Conservation (phyloP, 306 rosid genomes). For the Corylus avellana region DNA sequence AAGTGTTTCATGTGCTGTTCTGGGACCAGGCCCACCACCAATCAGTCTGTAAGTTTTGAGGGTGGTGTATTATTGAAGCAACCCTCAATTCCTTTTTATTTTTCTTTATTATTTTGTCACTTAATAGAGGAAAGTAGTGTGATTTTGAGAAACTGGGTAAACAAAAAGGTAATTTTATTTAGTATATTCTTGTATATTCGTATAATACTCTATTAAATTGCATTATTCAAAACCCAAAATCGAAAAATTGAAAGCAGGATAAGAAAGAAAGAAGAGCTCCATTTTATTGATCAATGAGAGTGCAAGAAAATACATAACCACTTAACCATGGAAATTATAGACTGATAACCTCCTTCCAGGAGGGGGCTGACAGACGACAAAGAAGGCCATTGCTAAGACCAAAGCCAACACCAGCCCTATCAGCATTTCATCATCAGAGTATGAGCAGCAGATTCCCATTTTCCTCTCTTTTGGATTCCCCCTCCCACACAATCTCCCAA, state of each 20-base stretch:
- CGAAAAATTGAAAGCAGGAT: neutral
- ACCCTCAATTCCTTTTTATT: no score
- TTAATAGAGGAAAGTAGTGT: no score
- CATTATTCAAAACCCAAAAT: neutral
- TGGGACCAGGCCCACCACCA: no score
- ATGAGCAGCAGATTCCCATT: constrained; percentile 20
- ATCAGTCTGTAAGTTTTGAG: no score
- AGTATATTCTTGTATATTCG: no score
- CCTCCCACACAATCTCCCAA: neutral
- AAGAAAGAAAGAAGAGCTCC: neutral
- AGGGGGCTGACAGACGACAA: constrained; percentile 28
- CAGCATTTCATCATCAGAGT: constrained; percentile 1
- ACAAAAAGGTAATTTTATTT: no score
- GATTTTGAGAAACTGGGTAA: no score
- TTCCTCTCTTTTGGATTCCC: neutral
- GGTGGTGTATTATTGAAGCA: no score
- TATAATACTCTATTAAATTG: no score
- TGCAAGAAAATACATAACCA: neutral
- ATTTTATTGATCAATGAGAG: neutral
- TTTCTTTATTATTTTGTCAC: no score
- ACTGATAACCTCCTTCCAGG: constrained; percentile 36
- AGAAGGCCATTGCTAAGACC: constrained; percentile 43
- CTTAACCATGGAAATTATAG: neutral
- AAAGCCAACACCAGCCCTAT: constrained; percentile 36
- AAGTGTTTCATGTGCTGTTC: no score